These are phyloP conservation scores for Hygrophoropsis aurantiaca DNA, from an alignment of 768 basidiomycete genomes.

Conservation along the genomic window DNA sequence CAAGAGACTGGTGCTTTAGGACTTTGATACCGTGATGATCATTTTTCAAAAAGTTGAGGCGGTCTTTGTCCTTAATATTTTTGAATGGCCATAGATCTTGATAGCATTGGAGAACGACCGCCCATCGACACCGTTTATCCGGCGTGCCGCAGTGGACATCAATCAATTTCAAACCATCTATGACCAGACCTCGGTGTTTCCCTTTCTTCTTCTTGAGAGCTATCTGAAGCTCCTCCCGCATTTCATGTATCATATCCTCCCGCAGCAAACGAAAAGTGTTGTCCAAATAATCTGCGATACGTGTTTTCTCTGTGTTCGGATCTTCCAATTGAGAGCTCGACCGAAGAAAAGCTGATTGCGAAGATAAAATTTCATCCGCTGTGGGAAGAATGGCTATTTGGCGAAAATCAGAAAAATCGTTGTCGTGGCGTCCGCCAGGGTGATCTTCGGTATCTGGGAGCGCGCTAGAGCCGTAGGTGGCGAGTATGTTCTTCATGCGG, in stretches of 20 bases:
- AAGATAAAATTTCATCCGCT: constrained; percentile 48
- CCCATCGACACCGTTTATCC: constrained; percentile 31
- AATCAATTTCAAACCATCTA: constrained; percentile 35
- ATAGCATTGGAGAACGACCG: constrained; percentile 33
- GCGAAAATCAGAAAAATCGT: constrained; percentile 58
- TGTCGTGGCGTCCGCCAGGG: constrained; percentile 66
- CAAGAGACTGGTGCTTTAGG: constrained; percentile 49
- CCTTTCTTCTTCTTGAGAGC: constrained; percentile 35
- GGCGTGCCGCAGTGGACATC: constrained; percentile 31
- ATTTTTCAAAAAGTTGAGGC: constrained; percentile 34
- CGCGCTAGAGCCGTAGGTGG: constrained; percentile 17
- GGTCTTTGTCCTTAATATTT: constrained; percentile 29
- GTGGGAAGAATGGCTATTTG: constrained; percentile 58
- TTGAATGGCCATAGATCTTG: constrained; percentile 35
- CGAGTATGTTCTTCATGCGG: constrained; percentile 35
- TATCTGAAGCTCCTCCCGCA: constrained; percentile 50
- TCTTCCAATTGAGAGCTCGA: constrained; percentile 40
- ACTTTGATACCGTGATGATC: constrained; percentile 24
- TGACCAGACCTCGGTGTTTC: constrained; percentile 30
- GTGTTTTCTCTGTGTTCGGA: constrained; percentile 29
- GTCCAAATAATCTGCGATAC: constrained; percentile 48
- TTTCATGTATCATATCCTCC: constrained; percentile 55
- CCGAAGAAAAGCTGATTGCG: constrained; percentile 45
- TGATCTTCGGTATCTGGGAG: constrained; percentile 19
- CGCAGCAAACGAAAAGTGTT: constrained; percentile 59